Evolutionary conservation across 345 rosid genomes (phyloP).

Genomic region (Punica granatum): DNA sequence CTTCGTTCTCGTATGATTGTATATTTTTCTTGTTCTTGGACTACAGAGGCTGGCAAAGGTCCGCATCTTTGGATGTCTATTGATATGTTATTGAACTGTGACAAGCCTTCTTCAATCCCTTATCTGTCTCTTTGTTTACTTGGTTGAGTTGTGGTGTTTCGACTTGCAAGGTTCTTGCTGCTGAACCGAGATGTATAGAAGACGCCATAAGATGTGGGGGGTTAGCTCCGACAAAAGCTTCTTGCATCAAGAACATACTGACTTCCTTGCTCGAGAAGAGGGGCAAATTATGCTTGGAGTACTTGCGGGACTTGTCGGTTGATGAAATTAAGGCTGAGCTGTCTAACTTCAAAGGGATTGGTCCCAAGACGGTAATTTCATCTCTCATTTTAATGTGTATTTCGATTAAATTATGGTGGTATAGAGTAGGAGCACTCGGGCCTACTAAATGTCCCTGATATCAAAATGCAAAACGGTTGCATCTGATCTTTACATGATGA

Average conservation of each 20-base stretch:
- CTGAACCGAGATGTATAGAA: constrained; percentile 53
- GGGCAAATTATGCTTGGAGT: constrained; percentile 75
- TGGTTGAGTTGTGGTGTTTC: background rate
- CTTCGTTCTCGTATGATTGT: too few relatives aligned
- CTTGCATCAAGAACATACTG: constrained; percentile 67
- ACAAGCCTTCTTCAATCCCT: too few relatives aligned
- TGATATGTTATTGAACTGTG: too few relatives aligned
- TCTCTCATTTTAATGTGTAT: background rate
- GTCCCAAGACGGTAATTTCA: constrained; percentile 66
- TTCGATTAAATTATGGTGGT: background rate
- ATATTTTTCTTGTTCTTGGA: too few relatives aligned
- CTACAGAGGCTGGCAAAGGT: too few relatives aligned
- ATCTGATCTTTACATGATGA: background rate
- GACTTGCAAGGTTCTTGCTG: constrained; percentile 50
- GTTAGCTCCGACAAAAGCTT: constrained; percentile 70
- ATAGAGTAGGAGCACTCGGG: background rate
- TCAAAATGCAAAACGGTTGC: background rate
- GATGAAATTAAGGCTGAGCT: constrained; percentile 74
- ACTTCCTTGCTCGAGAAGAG: constrained; percentile 45
- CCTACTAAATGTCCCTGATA: background rate
- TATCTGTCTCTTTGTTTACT: background rate
- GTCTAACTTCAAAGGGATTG: constrained; percentile 68
- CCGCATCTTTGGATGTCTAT: too few relatives aligned
- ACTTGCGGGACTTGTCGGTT: constrained; percentile 49
- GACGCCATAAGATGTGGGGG: constrained; percentile 85